Conservation (phyloP, 805 yeast genomes). For the Diddensiella caesifluorescens region DNA sequence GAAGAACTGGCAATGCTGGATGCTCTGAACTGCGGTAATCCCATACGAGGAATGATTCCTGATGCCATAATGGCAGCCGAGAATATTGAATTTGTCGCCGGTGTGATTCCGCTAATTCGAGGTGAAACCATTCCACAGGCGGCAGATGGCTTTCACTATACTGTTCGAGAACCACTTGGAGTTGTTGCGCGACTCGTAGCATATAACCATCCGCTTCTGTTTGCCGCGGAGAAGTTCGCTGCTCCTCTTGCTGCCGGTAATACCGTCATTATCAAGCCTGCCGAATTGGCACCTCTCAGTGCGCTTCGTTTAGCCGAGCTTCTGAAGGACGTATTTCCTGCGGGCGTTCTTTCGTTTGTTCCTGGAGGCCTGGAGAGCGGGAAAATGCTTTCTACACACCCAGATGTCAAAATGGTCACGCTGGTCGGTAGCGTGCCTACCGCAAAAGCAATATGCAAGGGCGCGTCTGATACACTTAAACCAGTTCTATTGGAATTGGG, state of each 20-base stretch:
- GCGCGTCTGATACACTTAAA: slow-evolving; percentile 67
- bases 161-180: slow-evolving; percentile 1
- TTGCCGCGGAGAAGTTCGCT: slow-evolving; percentile 57
- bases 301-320: slow-evolving; percentile 53
- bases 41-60: background rate
- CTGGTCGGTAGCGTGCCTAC: slow-evolving; percentile 91
- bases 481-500: slow-evolving; percentile 90
- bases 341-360: slow-evolving; percentile 66
- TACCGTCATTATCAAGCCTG: slow-evolving; percentile 61
- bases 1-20: slow-evolving; percentile 1
- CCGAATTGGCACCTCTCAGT: slow-evolving; percentile 70
- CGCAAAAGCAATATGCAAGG: slow-evolving; percentile 70
- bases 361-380: slow-evolving; percentile 56
- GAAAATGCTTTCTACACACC: slow-evolving; percentile 57
- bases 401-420: slow-evolving; percentile 54
- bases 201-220: slow-evolving; percentile 1
- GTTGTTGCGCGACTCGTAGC: slow-evolving; percentile 1
- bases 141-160: slow-evolving; percentile 1
- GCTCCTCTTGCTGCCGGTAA: slow-evolving; percentile 81
- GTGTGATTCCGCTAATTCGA: background rate
- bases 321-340: slow-evolving; percentile 58
- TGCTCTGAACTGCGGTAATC: background rate
- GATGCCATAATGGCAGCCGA: background rate
- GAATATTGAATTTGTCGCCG: background rate
- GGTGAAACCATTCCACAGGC: slow-evolving; percentile 1